Percentiles rank a stretch among this genome's conserved stretches.
Conservation (phyloP, 1,284 basidiomycete species). For the Cryptococcus sp. region DNA sequence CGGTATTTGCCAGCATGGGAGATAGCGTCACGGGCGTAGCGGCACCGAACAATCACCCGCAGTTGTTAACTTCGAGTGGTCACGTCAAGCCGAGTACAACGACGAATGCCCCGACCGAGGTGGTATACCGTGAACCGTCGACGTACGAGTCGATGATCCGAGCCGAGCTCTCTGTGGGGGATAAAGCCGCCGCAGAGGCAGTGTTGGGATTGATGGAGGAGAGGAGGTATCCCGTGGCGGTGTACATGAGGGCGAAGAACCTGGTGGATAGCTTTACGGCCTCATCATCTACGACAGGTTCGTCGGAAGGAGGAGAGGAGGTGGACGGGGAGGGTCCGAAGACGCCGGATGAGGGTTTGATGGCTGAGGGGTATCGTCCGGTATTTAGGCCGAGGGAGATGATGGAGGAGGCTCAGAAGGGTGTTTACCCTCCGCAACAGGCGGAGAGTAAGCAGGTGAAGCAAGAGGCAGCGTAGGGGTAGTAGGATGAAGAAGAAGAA, state of each 20-base stretch:
- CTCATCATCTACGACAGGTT: no score
- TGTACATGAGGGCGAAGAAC: slow-evolving; percentile 34
- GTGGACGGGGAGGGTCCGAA: no score
- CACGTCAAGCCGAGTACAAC: slow-evolving; percentile 47
- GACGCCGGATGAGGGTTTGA: no score
- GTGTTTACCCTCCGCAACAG: no score
- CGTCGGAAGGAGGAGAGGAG: no score
- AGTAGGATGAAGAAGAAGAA: no score
- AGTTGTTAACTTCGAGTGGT: slow-evolving; percentile 50
- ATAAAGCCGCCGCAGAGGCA: slow-evolving; percentile 62
- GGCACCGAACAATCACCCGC: slow-evolving; percentile 79
- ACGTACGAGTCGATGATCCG: slow-evolving; percentile 82
- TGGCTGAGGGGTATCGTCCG: no score
- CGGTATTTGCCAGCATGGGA: slow-evolving; percentile 77
- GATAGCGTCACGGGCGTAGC: slow-evolving; percentile 76
- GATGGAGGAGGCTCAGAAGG: no score
- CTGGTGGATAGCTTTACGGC: no score
- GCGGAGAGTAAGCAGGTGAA: no score
- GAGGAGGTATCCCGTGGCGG: slow-evolving; percentile 41
- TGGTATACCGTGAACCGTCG: slow-evolving; percentile 82
- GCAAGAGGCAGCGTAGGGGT: no score
- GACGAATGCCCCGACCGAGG: slow-evolving; percentile 41
- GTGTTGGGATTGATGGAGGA: slow-evolving; percentile 71
- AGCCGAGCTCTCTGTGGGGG: slow-evolving; percentile 75
- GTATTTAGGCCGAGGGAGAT: no score